Conservation (phyloP, 768 basidiomycete species). For the Serendipita sp. region DNA sequence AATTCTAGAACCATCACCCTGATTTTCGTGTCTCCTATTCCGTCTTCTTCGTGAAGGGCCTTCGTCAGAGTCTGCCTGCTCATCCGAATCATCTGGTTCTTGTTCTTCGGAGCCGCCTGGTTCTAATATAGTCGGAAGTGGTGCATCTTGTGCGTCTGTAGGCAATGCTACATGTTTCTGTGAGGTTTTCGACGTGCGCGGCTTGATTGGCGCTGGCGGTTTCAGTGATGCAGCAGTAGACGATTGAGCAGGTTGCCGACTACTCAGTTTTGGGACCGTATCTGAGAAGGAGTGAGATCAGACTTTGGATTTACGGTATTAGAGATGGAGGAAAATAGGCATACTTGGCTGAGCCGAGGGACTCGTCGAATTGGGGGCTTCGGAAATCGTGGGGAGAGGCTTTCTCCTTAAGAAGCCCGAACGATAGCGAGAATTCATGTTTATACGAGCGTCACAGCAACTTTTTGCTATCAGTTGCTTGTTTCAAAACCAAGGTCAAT, state of each 20-base stretch:
- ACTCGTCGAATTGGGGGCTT: background rate
- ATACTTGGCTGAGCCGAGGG: background rate
- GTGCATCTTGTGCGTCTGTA: constrained; percentile 75
- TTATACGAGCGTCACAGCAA: background rate
- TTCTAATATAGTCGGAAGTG: constrained; percentile 26
- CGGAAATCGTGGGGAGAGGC: background rate
- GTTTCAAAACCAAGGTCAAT: background rate
- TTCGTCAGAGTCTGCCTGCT: constrained; percentile 32
- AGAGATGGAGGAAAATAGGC: background rate
- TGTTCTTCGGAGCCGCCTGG: constrained; percentile 20
- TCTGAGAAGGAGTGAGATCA: background rate
- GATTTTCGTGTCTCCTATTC: background rate
- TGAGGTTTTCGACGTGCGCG: constrained; percentile 78
- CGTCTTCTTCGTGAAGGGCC: constrained; percentile 36
- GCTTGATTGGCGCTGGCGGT: constrained; percentile 14
- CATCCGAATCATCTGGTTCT: constrained; percentile 45
- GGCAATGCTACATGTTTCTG: constrained; percentile 85
- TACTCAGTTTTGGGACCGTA: background rate
- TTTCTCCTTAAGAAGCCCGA: background rate
- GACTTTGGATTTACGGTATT: no score
- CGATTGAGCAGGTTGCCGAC: background rate
- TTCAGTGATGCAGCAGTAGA: background rate
- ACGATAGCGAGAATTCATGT: background rate
- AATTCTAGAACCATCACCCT: background rate
- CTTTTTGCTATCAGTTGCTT: background rate